Percentiles rank a stretch among this genome's conserved stretches.
These are phyloP conservation scores for Arabidopsis arenosa DNA, from an alignment of 345 rosid species.

Conservation along the genomic window DNA sequence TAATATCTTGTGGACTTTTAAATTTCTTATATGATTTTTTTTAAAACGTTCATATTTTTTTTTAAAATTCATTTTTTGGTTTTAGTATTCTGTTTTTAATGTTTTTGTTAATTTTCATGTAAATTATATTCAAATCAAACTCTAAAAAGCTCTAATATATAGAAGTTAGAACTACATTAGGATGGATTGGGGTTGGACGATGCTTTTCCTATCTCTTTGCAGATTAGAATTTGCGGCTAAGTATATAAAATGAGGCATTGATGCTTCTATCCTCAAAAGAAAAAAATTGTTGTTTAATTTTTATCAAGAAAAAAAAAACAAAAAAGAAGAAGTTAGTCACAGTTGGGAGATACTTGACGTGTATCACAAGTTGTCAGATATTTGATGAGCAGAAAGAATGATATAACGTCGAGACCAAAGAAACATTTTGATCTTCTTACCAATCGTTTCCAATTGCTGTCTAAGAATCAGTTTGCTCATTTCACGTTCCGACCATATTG, in stretches of 20 bases:
- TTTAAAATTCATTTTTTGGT: too few relatives aligned
- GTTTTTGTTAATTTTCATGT: not conserved
- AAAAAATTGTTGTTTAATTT: not conserved
- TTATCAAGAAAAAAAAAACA: too few relatives aligned
- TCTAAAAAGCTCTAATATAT: not conserved
- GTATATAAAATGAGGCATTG: slow-evolving; percentile 12
- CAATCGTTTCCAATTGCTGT: too few relatives aligned
- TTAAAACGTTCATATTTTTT: too few relatives aligned
- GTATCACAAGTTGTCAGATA: not conserved
- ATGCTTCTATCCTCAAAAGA: slow-evolving; percentile 19
- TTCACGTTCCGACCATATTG: too few relatives aligned
- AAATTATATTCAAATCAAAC: not conserved
- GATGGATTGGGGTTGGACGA: not conserved
- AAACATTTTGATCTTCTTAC: too few relatives aligned
- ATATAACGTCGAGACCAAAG: too few relatives aligned
- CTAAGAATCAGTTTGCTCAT: too few relatives aligned
- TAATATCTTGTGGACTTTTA: too few relatives aligned
- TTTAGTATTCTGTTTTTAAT: too few relatives aligned
- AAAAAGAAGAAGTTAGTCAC: not conserved
- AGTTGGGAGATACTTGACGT: slow-evolving; percentile 25
- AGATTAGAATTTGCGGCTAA: not conserved
- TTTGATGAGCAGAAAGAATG: too few relatives aligned
- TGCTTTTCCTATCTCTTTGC: not conserved
- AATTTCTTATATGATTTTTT: too few relatives aligned
- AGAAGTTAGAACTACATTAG: not conserved